phyloP scores from a whole-genome alignment of 2,329 filamentous ascomycete genomes.

The Colletotrichum salicis region DNA sequence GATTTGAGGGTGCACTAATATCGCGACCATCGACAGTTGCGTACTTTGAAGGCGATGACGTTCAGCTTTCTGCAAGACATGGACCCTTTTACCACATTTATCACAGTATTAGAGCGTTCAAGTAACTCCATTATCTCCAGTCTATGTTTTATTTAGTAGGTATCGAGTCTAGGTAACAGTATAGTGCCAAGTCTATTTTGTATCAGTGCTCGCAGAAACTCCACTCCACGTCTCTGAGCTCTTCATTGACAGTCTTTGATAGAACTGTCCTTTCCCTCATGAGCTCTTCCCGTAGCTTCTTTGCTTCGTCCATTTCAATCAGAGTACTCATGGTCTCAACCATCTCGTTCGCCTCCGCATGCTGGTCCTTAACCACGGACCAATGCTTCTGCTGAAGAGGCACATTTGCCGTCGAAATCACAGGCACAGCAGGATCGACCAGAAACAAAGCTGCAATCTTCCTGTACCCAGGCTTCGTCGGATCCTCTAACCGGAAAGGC shows the following conservation, averaged over 20 bases:
- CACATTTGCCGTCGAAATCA: slow-evolving; percentile 56
- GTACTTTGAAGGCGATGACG: too few relatives aligned
- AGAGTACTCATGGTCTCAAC: slow-evolving; percentile 38
- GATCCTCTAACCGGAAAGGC: slow-evolving; percentile 63
- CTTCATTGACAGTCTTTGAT: background rate
- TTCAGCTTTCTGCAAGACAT: too few relatives aligned
- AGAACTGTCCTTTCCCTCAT: slow-evolving; percentile 42
- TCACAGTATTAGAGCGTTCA: too few relatives aligned
- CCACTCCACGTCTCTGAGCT: slow-evolving; percentile 14
- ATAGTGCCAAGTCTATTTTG: background rate
- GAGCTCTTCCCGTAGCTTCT: slow-evolving; percentile 38
- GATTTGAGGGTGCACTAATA: too few relatives aligned
- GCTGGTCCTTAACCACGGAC: slow-evolving; percentile 42
- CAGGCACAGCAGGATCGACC: slow-evolving; percentile 63
- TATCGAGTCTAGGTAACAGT: too few relatives aligned
- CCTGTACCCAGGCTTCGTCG: slow-evolving; percentile 64
- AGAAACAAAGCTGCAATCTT: slow-evolving; percentile 71
- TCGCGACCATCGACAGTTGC: too few relatives aligned
- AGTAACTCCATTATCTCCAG: too few relatives aligned
- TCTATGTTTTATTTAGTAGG: too few relatives aligned
- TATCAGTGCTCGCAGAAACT: slow-evolving; percentile 42
- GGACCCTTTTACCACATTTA: too few relatives aligned
- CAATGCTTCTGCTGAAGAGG: slow-evolving; percentile 55
- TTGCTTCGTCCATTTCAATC: slow-evolving; percentile 39
- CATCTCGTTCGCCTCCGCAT: slow-evolving; percentile 38